phyloP scores from a whole-genome alignment of 2,329 filamentous ascomycete genomes.

The Beauveria sp. region DNA sequence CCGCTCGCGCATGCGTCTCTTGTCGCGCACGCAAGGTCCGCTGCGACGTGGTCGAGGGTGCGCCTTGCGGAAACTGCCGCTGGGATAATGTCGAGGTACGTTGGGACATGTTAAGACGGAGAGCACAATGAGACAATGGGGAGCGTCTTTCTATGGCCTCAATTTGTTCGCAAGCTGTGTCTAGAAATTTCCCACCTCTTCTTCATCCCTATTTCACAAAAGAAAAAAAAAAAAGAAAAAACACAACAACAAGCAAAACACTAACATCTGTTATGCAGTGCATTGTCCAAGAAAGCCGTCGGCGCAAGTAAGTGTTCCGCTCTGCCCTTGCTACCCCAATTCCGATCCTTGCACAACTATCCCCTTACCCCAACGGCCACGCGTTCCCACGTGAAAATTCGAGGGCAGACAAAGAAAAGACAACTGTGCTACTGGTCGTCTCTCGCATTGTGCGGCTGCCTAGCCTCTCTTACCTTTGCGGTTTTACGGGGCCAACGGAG shows the following conservation, averaged over 20 bases:
- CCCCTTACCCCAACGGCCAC: constrained; percentile 1
- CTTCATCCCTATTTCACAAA: too few species aligned
- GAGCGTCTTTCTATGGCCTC: background rate
- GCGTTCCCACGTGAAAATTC: constrained; percentile 1
- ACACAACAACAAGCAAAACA: background rate
- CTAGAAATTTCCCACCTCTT: background rate
- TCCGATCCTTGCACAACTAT: background rate
- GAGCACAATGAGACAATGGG: background rate
- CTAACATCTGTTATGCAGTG: constrained; percentile 34
- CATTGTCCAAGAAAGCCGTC: constrained; percentile 71
- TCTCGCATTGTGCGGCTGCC: background rate
- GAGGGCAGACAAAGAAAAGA: background rate
- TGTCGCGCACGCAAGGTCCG: constrained; percentile 86
- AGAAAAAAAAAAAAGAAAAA: background rate
- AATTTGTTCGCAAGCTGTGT: background rate
- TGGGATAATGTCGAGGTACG: constrained; percentile 63
- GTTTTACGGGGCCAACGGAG: constrained; percentile 9
- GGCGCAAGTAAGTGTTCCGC: constrained; percentile 63
- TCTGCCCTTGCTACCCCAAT: background rate
- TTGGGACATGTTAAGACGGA: background rate
- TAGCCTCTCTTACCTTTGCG: background rate
- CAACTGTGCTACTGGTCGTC: background rate
- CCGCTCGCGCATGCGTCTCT: constrained; percentile 84
- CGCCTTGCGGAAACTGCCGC: constrained; percentile 81
- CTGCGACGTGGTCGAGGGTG: constrained; percentile 86